Base-by-base conservation (phyloP, 768 basidiomycete genomes). In the Chiua virens region DNA sequence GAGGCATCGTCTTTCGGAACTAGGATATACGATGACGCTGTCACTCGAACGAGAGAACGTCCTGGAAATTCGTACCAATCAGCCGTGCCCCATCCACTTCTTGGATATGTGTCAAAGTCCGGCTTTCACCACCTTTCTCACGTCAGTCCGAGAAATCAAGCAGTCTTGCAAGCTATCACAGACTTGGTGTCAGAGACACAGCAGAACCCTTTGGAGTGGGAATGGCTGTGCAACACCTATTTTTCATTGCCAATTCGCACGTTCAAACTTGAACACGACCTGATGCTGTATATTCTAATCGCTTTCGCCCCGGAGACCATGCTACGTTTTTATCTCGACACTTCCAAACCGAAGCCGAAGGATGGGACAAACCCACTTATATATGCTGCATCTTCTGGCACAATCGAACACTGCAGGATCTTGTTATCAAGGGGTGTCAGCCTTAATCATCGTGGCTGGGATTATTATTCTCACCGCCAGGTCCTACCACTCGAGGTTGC, bases 61-160 rank as follows among this genome's bases (percentile, higher is more conserved):
- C 10, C 14, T 14, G 23, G 6, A 35, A 8, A 21, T 4, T 18
- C 3, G 0, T 3, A 8, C 8, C 22, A 34, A 20, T 25, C n/a
- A 23, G 13, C 39, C 5, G 41, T 44, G 2, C 22, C 30, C 4
- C 23, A 40, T n/a, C 38, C 49, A 8, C 50, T 57, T 32, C 43
- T 56, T 5, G 21, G n/a, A 39, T 58, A 58, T 42, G 47, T 45
- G 4, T 15, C 18, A 8, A 18, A 6, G 7, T 4, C 6, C 4
- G 40, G 28, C 13, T 56, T 56, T 37, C 10, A 34, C 5, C 57
- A 58, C 45, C 48, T 58, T n/a, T 9, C 13, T 1, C 7, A 32
- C 7, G 36, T 47, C 35, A 10, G 23, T 14, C 22, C 10, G 4
- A n/a, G 22, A 21, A 48, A 32, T 8, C 35, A 2, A 11, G 23